Percentiles rank a stretch among this genome's conserved stretches.
phyloP scores from a whole-genome alignment of 2,329 filamentous ascomycete genomes.

The Penicillium sp. region DNA sequence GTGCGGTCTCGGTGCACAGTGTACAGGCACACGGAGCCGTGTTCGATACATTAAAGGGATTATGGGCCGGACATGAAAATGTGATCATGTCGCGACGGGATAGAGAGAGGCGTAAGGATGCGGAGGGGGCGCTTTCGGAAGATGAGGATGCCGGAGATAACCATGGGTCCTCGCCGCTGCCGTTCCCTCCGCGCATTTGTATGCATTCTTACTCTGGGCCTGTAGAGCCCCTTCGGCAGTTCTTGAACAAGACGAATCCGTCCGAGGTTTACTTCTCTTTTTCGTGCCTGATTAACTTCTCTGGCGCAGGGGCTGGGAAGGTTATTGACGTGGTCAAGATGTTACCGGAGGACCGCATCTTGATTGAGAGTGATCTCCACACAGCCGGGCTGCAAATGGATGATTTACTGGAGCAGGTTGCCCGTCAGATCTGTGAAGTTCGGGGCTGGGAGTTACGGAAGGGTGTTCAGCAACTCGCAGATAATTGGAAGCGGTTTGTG shows the following conservation, averaged over 20 bases:
- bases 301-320: slow-evolving; percentile 53
- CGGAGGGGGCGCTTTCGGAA: slow-evolving; percentile 30
- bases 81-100: slow-evolving; percentile 52
- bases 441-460: slow-evolving; percentile 75
- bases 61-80: slow-evolving; percentile 60
- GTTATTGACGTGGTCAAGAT: slow-evolving; percentile 67
- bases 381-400: slow-evolving; percentile 81
- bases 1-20: slow-evolving; percentile 62
- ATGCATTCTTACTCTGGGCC: slow-evolving; percentile 90
- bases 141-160: slow-evolving; percentile 14
- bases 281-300: slow-evolving; percentile 78
- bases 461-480: slow-evolving; percentile 65
- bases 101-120: slow-evolving; percentile 35
- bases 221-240: slow-evolving; percentile 72
- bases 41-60: slow-evolving; percentile 54
- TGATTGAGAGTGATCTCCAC: slow-evolving; percentile 91
- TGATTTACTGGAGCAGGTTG: slow-evolving; percentile 68
- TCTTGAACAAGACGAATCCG: slow-evolving; percentile 70
- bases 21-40: slow-evolving; percentile 63
- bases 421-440: slow-evolving; percentile 71
- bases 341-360: slow-evolving; percentile 73
- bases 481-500: slow-evolving; percentile 77
- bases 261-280: slow-evolving; percentile 84
- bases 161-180: slow-evolving; percentile 42
- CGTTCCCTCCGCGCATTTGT: slow-evolving; percentile 85